Percentiles rank a stretch among this genome's conserved stretches.
Conservation (phyloP, 352 stramenopile genomes). For the Sclerospora graminicola region DNA sequence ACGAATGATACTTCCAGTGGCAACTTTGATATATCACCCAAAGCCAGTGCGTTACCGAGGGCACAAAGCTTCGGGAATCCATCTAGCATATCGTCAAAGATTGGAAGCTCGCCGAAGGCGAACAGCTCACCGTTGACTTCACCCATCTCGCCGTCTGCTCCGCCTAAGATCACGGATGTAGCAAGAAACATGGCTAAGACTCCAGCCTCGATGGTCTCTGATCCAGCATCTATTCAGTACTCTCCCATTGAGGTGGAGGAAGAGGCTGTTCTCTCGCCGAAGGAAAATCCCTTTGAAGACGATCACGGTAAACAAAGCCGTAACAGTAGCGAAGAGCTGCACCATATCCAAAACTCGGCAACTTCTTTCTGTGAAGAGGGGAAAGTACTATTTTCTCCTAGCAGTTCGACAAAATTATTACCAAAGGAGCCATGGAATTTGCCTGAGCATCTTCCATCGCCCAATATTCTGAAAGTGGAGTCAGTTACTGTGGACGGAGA, state of each 20-base stretch:
- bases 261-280: too few species aligned
- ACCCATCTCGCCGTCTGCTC: too few species aligned
- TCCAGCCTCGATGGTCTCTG: constrained; percentile 1
- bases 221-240: background rate
- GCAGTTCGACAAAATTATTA: constrained; percentile 15
- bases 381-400: constrained; percentile 11
- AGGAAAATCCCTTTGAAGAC: constrained; percentile 4
- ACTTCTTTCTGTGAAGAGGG: constrained; percentile 15
- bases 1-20: background rate
- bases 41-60: constrained; percentile 3
- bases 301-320: constrained; percentile 11
- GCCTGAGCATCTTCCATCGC: too few species aligned
- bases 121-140: too few species aligned
- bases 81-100: constrained; percentile 5
- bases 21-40: too few species aligned
- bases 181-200: background rate
- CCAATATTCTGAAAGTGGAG: too few species aligned
- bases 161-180: too few species aligned
- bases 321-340: constrained; percentile 20
- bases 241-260: constrained; percentile 4
- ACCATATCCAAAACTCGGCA: too few species aligned
- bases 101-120: too few species aligned
- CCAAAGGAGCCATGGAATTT: too few species aligned
- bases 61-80: constrained; percentile 10
- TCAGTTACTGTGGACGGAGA: too few species aligned